Evolutionary conservation across 441 rosid genomes (phyloP).

Genomic region (Dalechampia spathulata): DNA sequence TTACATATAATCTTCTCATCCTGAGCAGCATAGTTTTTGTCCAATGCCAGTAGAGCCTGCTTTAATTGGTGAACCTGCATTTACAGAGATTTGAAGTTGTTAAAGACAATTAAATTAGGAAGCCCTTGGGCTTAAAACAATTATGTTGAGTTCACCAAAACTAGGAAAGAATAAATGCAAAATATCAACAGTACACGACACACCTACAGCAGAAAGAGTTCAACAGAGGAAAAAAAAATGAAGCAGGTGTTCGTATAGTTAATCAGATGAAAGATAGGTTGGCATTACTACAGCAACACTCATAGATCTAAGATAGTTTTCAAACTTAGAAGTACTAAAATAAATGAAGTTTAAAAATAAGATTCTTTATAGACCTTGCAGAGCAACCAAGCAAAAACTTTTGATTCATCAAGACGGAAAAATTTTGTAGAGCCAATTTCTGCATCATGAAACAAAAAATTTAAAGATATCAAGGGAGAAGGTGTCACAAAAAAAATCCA

Average conservation of each 20-base stretch:
- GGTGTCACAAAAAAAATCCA: background rate
- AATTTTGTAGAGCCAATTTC: constrained; percentile 71
- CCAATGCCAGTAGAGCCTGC: constrained; percentile 45
- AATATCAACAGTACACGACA: constrained; percentile 1
- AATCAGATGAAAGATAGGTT: too few relatives aligned
- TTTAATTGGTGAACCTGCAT: constrained; percentile 56
- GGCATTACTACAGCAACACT: too few relatives aligned
- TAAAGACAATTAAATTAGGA: background rate
- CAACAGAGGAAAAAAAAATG: background rate
- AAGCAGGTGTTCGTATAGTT: too few relatives aligned
- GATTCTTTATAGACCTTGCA: constrained; percentile 48
- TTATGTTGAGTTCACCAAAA: background rate
- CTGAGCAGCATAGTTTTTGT: constrained; percentile 73
- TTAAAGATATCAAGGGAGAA: background rate
- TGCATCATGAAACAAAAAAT: constrained; percentile 22
- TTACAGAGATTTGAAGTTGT: constrained; percentile 10
- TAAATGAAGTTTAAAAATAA: background rate
- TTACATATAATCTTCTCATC: constrained; percentile 67
- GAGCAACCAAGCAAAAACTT: constrained; percentile 70
- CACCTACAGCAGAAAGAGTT: constrained; percentile 1
- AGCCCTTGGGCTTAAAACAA: background rate
- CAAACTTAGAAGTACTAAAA: too few relatives aligned
- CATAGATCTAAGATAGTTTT: too few relatives aligned
- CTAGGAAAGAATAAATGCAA: background rate
- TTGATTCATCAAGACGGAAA: constrained; percentile 77